phyloP scores from a whole-genome alignment of 192 early-diverging fungal genomes.

The Gaertneriomyces semiglobifer region DNA sequence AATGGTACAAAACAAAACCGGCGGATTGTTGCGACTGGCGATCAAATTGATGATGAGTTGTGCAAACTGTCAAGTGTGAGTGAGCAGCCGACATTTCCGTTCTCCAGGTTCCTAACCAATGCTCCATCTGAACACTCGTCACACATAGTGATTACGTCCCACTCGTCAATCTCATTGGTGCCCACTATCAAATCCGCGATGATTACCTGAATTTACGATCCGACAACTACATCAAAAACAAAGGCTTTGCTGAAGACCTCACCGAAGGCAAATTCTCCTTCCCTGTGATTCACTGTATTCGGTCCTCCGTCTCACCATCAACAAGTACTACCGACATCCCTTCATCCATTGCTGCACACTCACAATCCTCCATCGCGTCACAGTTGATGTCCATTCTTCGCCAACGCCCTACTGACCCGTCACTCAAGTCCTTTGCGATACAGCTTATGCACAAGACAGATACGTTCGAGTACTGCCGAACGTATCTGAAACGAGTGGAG shows the following conservation, averaged over 20 bases:
- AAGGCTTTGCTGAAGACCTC: constrained; percentile 98
- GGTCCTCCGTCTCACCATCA: constrained; percentile 25
- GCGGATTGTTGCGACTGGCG: constrained; percentile 89
- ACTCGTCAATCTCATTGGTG: constrained; percentile 84
- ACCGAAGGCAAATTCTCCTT: constrained; percentile 99
- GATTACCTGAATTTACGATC: constrained; percentile 95
- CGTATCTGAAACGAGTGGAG: constrained; percentile 66
- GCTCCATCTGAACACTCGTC: too few species aligned
- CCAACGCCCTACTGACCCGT: constrained; percentile 74
- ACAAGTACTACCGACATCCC: constrained; percentile 53
- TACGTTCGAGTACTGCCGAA: constrained; percentile 77
- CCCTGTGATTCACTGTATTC: constrained; percentile 86
- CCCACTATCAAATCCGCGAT: constrained; percentile 96
- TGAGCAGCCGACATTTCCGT: background rate
- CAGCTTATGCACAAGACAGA: constrained; percentile 69
- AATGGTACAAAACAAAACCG: constrained; percentile 98
- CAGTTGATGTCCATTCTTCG: constrained; percentile 60
- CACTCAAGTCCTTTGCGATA: constrained; percentile 87
- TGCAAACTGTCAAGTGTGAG: constrained; percentile 20
- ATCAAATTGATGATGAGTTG: constrained; percentile 87
- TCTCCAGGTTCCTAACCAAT: background rate
- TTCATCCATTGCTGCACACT: background rate
- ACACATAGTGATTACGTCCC: constrained; percentile 65
- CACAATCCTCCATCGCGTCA: constrained; percentile 33
- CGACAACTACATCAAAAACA: constrained; percentile 83